Base-by-base conservation (phyloP, 495 filamentous ascomycete species). In the Lindgomyces ingoldianus region DNA sequence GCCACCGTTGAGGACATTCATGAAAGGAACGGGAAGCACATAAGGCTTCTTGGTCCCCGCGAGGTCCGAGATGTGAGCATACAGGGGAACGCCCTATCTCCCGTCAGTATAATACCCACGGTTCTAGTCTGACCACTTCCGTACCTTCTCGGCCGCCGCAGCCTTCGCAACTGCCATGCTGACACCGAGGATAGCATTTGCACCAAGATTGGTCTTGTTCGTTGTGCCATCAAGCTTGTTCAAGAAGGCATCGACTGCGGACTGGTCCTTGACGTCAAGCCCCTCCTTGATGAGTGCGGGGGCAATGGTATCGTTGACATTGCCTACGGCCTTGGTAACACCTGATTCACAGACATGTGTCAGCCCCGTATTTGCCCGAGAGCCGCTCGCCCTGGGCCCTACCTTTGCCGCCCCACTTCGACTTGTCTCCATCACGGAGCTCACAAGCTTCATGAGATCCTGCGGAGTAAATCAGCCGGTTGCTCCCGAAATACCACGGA, bases 11-110 rank as follows among this genome's bases (percentile, higher is more conserved):
- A 99, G 85, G 75, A 99, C 95, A 83, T 99, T 99, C 91, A 92
- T 90, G 89, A 99, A 99, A 67, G 95, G 95, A 59, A 99, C 95
- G 56, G 95, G 95, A 11, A 99, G 89, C 63, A 99, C 95, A 74
- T 96, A 99, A 73, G 95, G 95, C 89, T 99, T 96, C 89, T 98
- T 97, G 78, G 94, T 98, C 68, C 92, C 94, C 61, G 95, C 92
- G 70, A 99, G 90, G 79, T 98, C 95, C 74, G 94, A 96, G 77
- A 99, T 87, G 81, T 99, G 95, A 70, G 90, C 91, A 76, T 98
- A 99, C 67, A 99, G 89, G 67, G 95, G 95, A 59, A 99, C 88
- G 69, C 87, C 86, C 86, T 84, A 47, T 18, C 29, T 21, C 14
- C 10, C 11, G 39, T 70, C 18, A 71, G 30, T 54, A 8, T 41